phyloP scores from a whole-genome alignment of 2,329 filamentous ascomycete genomes.

The Cryphonectria naterciae region DNA sequence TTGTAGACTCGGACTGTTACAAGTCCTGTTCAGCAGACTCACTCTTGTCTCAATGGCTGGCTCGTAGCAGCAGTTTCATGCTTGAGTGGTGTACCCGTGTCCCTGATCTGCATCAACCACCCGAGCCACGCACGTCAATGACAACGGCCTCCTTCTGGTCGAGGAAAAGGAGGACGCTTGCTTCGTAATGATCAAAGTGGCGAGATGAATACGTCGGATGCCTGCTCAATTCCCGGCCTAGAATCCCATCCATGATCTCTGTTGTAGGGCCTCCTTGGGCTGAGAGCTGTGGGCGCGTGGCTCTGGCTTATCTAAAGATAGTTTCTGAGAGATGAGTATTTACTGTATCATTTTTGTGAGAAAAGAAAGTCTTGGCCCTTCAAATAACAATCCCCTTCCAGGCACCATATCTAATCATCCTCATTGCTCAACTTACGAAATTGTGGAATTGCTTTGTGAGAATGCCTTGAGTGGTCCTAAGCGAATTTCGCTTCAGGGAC shows the following conservation, averaged over 20 bases:
- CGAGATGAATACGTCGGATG: not conserved
- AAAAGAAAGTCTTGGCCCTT: not conserved
- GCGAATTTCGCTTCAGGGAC: constrained; percentile 4
- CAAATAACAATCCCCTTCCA: not conserved
- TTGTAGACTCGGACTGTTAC: too few relatives aligned
- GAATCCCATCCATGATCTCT: not conserved
- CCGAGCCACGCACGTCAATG: not conserved
- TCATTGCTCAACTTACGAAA: not conserved
- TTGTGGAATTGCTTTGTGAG: not conserved
- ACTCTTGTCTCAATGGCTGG: not conserved
- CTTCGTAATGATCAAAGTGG: not conserved
- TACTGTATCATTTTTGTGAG: too few relatives aligned
- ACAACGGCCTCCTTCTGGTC: not conserved
- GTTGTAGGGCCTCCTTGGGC: not conserved
- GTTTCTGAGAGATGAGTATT: not conserved
- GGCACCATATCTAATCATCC: not conserved
- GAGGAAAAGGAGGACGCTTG: not conserved
- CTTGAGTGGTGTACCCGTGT: not conserved
- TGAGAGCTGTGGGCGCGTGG: not conserved
- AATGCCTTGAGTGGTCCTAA: not conserved
- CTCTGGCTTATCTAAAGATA: not conserved
- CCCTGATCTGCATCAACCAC: not conserved
- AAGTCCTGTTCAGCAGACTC: not conserved
- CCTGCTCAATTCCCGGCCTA: not conserved
- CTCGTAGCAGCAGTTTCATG: not conserved